These are phyloP conservation scores for Anastatica hierochuntica DNA, from an alignment of 345 rosid genomes.

Conservation along the genomic window DNA sequence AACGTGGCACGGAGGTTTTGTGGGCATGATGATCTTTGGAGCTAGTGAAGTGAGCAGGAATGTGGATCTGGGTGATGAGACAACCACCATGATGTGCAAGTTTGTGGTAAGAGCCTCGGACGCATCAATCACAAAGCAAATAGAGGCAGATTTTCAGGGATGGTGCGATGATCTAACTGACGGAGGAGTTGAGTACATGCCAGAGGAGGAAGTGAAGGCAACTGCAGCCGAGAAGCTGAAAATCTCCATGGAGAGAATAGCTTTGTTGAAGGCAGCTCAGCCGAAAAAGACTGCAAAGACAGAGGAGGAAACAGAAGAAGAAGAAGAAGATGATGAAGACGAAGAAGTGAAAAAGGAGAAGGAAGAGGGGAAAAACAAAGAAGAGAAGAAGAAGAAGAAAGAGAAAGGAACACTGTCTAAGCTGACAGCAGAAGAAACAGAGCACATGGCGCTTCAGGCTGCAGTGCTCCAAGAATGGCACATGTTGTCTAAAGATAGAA, in stretches of 20 bases:
- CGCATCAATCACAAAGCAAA: slow-evolving; percentile 83
- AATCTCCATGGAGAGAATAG: slow-evolving; percentile 88
- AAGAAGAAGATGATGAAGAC: slow-evolving; percentile 21
- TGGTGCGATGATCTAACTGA: slow-evolving; percentile 96
- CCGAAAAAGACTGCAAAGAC: slow-evolving; percentile 54
- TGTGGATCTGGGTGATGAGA: slow-evolving; percentile 92
- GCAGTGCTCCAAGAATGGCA: slow-evolving; percentile 98
- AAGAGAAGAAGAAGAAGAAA: slow-evolving; percentile 40
- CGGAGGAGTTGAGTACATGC: slow-evolving; percentile 92
- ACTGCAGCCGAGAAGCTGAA: slow-evolving; percentile 83
- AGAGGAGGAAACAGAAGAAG: slow-evolving; percentile 39
- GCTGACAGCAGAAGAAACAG: slow-evolving; percentile 89
- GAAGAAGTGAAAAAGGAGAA: slow-evolving; percentile 13
- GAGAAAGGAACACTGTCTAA: slow-evolving; percentile 65
- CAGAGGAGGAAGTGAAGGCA: slow-evolving; percentile 91
- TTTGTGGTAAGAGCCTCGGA: slow-evolving; percentile 96
- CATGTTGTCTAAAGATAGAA: slow-evolving; percentile 69
- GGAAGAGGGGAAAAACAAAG: slow-evolving; percentile 46
- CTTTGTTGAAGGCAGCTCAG: slow-evolving; percentile 81
- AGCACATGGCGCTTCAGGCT: slow-evolving; percentile 91
- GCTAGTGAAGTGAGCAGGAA: slow-evolving; percentile 99
- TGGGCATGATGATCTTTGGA: slow-evolving; percentile 94
- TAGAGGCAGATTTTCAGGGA: slow-evolving; percentile 85
- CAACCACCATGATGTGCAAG: slow-evolving; percentile 95
- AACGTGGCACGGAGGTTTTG: slow-evolving; percentile 92